phyloP scores from a whole-genome alignment of 176 grass and related monocot genomes.

The Paspalum notatum region DNA sequence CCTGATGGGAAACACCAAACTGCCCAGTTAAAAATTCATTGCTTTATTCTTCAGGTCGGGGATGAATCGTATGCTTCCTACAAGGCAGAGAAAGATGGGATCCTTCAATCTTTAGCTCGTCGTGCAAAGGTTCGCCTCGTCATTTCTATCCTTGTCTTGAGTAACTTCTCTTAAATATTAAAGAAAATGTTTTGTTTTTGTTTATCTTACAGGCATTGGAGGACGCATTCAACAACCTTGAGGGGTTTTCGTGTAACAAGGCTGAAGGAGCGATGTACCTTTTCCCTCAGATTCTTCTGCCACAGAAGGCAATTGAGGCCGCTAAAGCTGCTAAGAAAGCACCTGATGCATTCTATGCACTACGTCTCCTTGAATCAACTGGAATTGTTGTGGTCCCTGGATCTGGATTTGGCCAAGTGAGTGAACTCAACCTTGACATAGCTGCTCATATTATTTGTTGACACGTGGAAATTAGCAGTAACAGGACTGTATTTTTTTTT shows the following conservation, averaged over 20 bases:
- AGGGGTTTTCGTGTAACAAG: slow-evolving; percentile 86
- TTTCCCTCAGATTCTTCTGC: slow-evolving; percentile 71
- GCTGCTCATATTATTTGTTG: not conserved
- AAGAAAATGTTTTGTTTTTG: not conserved
- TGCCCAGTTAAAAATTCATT: slow-evolving; percentile 10
- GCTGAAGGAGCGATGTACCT: slow-evolving; percentile 92
- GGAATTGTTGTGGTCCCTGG: slow-evolving; percentile 91
- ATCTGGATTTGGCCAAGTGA: slow-evolving; percentile 86
- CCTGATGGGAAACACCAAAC: slow-evolving; percentile 18
- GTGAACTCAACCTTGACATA: slow-evolving; percentile 30
- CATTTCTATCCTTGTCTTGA: slow-evolving; percentile 15
- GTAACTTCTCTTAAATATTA: not conserved
- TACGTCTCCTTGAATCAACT: slow-evolving; percentile 74
- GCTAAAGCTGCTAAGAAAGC: slow-evolving; percentile 68
- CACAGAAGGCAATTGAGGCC: slow-evolving; percentile 73
- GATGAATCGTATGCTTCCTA: slow-evolving; percentile 89
- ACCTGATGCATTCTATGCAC: slow-evolving; percentile 79
- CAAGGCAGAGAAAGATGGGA: slow-evolving; percentile 81
- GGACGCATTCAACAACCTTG: slow-evolving; percentile 78
- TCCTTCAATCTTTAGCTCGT: slow-evolving; percentile 77
- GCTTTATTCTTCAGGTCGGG: slow-evolving; percentile 58
- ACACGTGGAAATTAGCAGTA: not conserved
- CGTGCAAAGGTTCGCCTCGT: slow-evolving; percentile 72
- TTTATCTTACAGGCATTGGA: slow-evolving; percentile 58
- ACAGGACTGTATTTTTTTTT: not conserved